Evolutionary conservation across 306 rosid species (phyloP).

Genomic region (Carpinus viminea): DNA sequence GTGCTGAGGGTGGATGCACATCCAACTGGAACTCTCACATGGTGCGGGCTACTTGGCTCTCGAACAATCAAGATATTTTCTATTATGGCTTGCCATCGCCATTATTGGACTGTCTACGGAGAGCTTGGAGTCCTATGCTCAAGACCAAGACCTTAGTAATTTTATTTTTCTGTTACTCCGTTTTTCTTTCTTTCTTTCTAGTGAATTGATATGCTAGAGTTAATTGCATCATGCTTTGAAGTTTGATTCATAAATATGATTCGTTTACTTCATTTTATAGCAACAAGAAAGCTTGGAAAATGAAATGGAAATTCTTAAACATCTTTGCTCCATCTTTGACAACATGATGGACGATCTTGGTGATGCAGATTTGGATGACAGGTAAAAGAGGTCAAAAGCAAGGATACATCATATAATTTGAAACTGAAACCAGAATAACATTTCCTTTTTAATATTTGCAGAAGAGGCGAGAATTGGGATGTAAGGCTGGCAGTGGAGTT

Average conservation of each 20-base stretch:
- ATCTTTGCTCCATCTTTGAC: slow-evolving; percentile 45
- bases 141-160: slow-evolving; percentile 53
- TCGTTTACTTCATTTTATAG: slow-evolving; percentile 30
- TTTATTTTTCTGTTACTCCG: slow-evolving; percentile 6
- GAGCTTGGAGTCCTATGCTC: slow-evolving; percentile 41
- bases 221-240: neutral
- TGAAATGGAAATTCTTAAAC: slow-evolving; percentile 65
- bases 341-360: slow-evolving; percentile 55
- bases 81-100: slow-evolving; percentile 74
- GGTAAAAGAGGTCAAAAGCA: slow-evolving; percentile 39
- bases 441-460: slow-evolving; percentile 32
- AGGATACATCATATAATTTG: slow-evolving; percentile 2
- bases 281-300: slow-evolving; percentile 64
- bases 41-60: slow-evolving; percentile 87
- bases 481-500: slow-evolving; percentile 58
- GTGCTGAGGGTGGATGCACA: slow-evolving; percentile 31
- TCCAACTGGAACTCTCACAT: slow-evolving; percentile 56
- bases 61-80: slow-evolving; percentile 51
- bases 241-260: slow-evolving; percentile 10
- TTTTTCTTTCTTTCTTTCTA: neutral
- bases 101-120: slow-evolving; percentile 67
- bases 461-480: slow-evolving; percentile 57
- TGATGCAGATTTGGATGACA: slow-evolving; percentile 51
- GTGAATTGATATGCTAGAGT: slow-evolving; percentile 3
- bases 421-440: neutral